Base-by-base conservation (phyloP, 208 protist species). In the Acanthamoeba triangularis region DNA sequence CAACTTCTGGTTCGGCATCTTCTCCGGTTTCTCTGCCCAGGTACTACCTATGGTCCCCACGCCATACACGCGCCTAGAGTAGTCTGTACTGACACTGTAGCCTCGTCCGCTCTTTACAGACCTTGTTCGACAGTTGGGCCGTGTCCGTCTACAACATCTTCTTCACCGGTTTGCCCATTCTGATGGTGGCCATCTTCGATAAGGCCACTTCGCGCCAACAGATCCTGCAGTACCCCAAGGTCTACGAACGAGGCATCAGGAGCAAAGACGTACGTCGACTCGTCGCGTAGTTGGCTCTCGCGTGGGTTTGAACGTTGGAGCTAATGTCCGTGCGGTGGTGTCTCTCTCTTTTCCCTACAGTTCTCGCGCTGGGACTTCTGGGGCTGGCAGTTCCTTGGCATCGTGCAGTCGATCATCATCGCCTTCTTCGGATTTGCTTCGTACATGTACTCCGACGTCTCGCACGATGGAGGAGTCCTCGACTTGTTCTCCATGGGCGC, bases 1-100 rank as follows among this genome's bases (percentile, higher is more conserved):
- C 16, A 98, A 99, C 95, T 97, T 99, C 95, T 98, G 98, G 91
- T 99, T 99, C 95, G 56, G 96, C 84, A 98, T 98, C 92, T 99
- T 98, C 96, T 96, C 92, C 65, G 98, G 98, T 35, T 99, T 98
- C 96, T 99, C 98, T 3, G 99, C 98, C 37, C 97, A 98, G 91
- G 23, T 99, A 98, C 25, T 30, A 30, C 49, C 44, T 59, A 7
- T 2, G 37, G 2, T 30, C 11, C 63, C 63, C 25, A n/a, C 65
- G 35, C 54, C 54, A 16, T 59, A 23, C 54, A 13, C 25, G n/a
- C 28, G 2, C 16, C 14, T 52, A 20, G 59, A 65, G 10, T 3
- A 23, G n/a, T n/a, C 25, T 72, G 63, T 87, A n/a, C 41, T 59
- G 20, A 59, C 54, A 14, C 20, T 3, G 13, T 59, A 23, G 54